Base-by-base conservation (phyloP, 352 stramenopile genomes). In the Elongisporangium prolatum region DNA sequence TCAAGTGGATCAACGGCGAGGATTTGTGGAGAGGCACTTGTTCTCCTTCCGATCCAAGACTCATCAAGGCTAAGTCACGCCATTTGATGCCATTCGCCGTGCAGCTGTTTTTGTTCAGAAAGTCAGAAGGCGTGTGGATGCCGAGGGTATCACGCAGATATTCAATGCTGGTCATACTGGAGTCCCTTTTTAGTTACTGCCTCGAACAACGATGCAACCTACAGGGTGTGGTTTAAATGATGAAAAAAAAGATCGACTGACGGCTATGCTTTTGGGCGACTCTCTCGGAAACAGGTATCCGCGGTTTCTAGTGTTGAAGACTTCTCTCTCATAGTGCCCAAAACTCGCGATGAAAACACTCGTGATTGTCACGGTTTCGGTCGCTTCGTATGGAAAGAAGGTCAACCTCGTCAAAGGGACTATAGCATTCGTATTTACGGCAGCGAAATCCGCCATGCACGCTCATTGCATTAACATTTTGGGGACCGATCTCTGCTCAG, bases 381-480 rank as follows among this genome's bases (percentile, higher is more conserved):
- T 7, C 24, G 24, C 24, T 34, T 34, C 24, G 24, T 34, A 34
- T 34, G 24, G 24, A 34, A 34, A 34, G 24, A 34, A 34, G 24
- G 3, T 34, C 7, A 34, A 34, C 4, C 24, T 34, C 24, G 3
- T 34, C 24, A 34, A 34, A 7, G 24, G 4, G 24, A 34, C 7
- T 34, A 34, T 34, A 7, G 24, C 7, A 34, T 34, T 34, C 24
- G 24, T 34, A 34, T 75, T 18, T 68, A 72, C 40, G 69, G 40
- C 5, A 71, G 68, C 48, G n/a, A 22, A 16, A 62, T n/a, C n/a
- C n/a, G n/a, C n/a, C n/a, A n/a, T n/a, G n/a, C n/a, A n/a, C n/a
- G n/a, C 13, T 72, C 68, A 21, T 11, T 79, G 21, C 22, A 51
- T 17, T 77, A 62, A 21, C 65, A 73, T n/a, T 79, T 79, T 50